Percentiles rank a stretch among this genome's conserved stretches.
These are phyloP conservation scores for Lasiodiplodia sp. DNA, from an alignment of 2,329 filamentous ascomycete genomes.

Conservation along the genomic window DNA sequence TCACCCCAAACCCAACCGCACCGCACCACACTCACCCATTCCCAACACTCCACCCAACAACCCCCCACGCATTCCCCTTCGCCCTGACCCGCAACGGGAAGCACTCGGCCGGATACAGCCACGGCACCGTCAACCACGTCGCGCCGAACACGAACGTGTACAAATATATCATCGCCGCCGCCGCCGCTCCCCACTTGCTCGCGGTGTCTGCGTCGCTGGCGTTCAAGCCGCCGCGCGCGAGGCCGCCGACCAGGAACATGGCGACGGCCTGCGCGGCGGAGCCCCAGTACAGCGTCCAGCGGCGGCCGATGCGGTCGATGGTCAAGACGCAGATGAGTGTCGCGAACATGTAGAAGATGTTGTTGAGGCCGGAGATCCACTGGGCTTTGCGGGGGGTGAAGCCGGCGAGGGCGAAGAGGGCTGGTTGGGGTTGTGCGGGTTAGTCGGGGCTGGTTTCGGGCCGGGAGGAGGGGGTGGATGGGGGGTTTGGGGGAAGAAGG, in stretches of 20 bases:
- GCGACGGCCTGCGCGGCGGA: conserved; percentile 68
- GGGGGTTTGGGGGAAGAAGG: no score
- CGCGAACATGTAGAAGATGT: conserved; percentile 67
- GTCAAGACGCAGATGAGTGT: conserved; percentile 75
- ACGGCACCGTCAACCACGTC: conserved; percentile 65
- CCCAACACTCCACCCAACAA: conserved; percentile 78
- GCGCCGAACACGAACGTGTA: conserved; percentile 71
- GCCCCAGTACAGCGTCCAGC: conserved; percentile 75
- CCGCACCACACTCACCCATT: conserved; percentile 62
- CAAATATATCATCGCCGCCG: conserved; percentile 74
- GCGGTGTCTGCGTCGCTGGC: conserved; percentile 56
- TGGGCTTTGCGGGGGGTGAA: conserved; percentile 60
- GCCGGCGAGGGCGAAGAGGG: conserved; percentile 72
- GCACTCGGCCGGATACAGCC: conserved; percentile 73
- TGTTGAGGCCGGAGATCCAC: conserved; percentile 54
- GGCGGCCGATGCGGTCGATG: conserved; percentile 71
- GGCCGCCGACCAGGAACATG: conserved; percentile 72
- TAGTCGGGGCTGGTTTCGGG: no score
- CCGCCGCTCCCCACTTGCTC: conserved; percentile 66
- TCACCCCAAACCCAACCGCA: no score
- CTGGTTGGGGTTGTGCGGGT: no score
- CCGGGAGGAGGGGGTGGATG: no score
- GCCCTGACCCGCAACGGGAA: conserved; percentile 75
- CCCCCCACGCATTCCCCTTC: conserved; percentile 78
- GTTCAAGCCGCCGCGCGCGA: conserved; percentile 62